Conservation (phyloP, 2,329 filamentous ascomycete species). For the Fusarium solani-melongenae region DNA sequence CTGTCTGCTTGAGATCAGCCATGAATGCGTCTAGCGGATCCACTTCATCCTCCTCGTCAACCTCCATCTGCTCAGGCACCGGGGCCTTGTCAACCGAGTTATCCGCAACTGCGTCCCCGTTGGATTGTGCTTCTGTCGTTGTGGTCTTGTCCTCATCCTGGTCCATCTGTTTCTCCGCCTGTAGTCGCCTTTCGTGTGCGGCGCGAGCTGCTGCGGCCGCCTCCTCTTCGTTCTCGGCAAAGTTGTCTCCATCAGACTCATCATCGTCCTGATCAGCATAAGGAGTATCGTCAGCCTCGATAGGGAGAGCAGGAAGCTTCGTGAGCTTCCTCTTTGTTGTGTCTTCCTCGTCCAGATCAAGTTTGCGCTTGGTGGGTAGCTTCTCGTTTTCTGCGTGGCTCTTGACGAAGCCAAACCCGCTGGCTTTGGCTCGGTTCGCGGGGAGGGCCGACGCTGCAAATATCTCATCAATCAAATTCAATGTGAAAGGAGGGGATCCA, state of each 20-base stretch:
- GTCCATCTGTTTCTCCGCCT: conserved; percentile 62
- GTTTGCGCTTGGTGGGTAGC: conserved; percentile 74
- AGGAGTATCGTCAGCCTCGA: conserved; percentile 71
- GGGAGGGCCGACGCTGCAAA: conserved; percentile 64
- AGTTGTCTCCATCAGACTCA: conserved; percentile 80
- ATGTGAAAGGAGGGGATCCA: neutral
- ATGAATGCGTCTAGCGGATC: conserved; percentile 99
- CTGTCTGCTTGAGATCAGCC: conserved; percentile 72
- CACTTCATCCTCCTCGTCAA: conserved; percentile 74
- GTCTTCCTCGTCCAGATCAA: conserved; percentile 91
- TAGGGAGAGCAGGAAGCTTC: conserved; percentile 83
- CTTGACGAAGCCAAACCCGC: conserved; percentile 86
- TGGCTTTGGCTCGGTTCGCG: conserved; percentile 78
- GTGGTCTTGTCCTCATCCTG: conserved; percentile 47
- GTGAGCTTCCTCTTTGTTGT: conserved; percentile 88
- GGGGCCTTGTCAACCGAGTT: conserved; percentile 34
- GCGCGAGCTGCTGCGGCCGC: conserved; percentile 85
- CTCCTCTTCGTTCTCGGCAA: conserved; percentile 87
- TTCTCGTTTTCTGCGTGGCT: conserved; percentile 73
- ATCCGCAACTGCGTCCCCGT: conserved; percentile 42
- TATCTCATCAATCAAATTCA: conserved; percentile 38
- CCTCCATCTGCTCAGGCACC: conserved; percentile 63
- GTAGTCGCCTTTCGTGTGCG: conserved; percentile 81
- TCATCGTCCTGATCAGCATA: conserved; percentile 74
- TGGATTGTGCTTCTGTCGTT: conserved; percentile 44